Evolutionary conservation across 495 filamentous ascomycete genomes (phyloP).

Genomic region (Tetracladium setigerum): DNA sequence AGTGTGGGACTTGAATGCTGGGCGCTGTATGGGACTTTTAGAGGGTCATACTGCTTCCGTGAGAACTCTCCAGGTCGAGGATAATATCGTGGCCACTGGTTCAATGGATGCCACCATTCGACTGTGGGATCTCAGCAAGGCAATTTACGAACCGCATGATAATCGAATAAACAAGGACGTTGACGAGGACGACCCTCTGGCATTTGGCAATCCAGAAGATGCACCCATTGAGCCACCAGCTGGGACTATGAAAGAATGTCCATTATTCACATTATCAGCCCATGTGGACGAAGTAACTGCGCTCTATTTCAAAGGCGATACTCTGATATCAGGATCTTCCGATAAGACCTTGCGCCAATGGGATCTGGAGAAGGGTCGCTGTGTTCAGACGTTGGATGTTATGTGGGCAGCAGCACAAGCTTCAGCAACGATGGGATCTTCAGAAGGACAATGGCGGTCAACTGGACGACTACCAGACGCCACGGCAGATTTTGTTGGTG

Average conservation of each 20-base stretch:
- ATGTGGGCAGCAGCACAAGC: slow-evolving; percentile 97
- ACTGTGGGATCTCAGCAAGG: slow-evolving; percentile 78
- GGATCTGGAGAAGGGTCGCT: slow-evolving; percentile 92
- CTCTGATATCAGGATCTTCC: slow-evolving; percentile 88
- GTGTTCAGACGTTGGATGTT: slow-evolving; percentile 97
- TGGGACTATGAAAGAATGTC: slow-evolving; percentile 78
- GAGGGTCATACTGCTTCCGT: slow-evolving; percentile 96
- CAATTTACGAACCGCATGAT: slow-evolving; percentile 50
- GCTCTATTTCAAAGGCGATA: slow-evolving; percentile 79
- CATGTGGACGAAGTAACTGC: slow-evolving; percentile 95
- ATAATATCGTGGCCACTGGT: slow-evolving; percentile 91
- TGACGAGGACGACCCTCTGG: slow-evolving; percentile 54
- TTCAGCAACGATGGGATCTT: slow-evolving; percentile 51
- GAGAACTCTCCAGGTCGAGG: slow-evolving; percentile 85
- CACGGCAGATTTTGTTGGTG: slow-evolving; percentile 87
- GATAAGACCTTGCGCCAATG: slow-evolving; percentile 97
- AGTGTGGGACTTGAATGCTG: slow-evolving; percentile 93
- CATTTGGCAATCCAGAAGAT: slow-evolving; percentile 51
- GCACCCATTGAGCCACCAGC: slow-evolving; percentile 53
- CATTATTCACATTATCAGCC: slow-evolving; percentile 75
- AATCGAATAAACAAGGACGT: slow-evolving; percentile 59
- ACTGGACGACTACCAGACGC: slow-evolving; percentile 53
- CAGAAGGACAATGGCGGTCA: slow-evolving; percentile 47
- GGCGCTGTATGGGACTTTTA: slow-evolving; percentile 80
- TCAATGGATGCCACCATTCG: slow-evolving; percentile 94